phyloP scores from a whole-genome alignment of 208 protist species.

The Crithidia sp. region DNA sequence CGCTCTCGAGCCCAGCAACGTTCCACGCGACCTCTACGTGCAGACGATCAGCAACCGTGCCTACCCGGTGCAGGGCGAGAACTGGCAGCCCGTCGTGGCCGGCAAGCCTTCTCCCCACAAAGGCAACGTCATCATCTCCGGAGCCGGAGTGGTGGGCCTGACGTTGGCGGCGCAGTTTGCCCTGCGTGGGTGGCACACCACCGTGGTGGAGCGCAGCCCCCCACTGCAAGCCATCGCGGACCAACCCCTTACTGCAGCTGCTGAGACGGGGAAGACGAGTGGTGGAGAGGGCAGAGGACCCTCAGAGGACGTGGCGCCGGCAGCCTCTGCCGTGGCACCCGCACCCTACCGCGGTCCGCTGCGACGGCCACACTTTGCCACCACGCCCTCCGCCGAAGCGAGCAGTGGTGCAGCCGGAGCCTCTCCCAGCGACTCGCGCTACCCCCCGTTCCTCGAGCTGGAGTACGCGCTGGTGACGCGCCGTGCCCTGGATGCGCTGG shows the following conservation, averaged over 20 bases:
- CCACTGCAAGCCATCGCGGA: slow-evolving; percentile 29
- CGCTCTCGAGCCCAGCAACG: slow-evolving; percentile 51
- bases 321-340: neutral
- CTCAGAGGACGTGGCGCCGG: neutral
- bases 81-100: slow-evolving; percentile 83
- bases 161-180: slow-evolving; percentile 69
- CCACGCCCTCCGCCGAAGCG: neutral
- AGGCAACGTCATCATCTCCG: slow-evolving; percentile 84
- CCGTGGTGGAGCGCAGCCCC: slow-evolving; percentile 70
- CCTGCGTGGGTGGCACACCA: slow-evolving; percentile 87
- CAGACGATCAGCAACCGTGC: slow-evolving; percentile 88
- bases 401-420: neutral
- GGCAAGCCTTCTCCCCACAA: slow-evolving; percentile 77
- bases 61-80: slow-evolving; percentile 76
- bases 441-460: slow-evolving; percentile 61
- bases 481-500: slow-evolving; percentile 74
- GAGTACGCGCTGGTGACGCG: slow-evolving; percentile 82
- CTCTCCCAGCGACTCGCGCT: slow-evolving; percentile 11
- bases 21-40: slow-evolving; percentile 75
- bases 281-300: neutral
- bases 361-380: slow-evolving; percentile 28
- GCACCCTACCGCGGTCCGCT: slow-evolving; percentile 26
- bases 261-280: neutral
- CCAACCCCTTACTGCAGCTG: slow-evolving; percentile 7
- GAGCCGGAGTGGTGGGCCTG: slow-evolving; percentile 87